These are phyloP conservation scores for Claviceps sp. DNA, from an alignment of 2,329 filamentous ascomycete species.

Conservation along the genomic window DNA sequence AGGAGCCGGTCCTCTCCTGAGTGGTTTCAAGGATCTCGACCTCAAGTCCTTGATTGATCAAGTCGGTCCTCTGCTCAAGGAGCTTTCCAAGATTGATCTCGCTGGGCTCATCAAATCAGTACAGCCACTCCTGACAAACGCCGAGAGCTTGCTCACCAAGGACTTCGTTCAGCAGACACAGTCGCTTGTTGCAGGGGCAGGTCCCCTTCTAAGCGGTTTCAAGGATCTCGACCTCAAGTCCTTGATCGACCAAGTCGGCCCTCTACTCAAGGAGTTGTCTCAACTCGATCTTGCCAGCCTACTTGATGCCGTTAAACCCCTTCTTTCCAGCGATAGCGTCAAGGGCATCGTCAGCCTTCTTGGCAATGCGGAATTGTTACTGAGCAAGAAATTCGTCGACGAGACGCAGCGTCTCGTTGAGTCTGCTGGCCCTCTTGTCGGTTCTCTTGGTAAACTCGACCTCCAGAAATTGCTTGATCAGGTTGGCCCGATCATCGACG, in stretches of 20 bases:
- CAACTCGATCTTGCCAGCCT: slow-evolving; percentile 16
- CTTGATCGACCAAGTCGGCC: slow-evolving; percentile 9
- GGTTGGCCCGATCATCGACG: slow-evolving; percentile 18
- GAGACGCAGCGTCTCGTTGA: slow-evolving; percentile 17
- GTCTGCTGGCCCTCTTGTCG: slow-evolving; percentile 18
- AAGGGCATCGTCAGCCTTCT: slow-evolving; percentile 21
- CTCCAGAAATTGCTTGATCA: slow-evolving; percentile 18
- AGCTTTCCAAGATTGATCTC: slow-evolving; percentile 4
- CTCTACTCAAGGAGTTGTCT: slow-evolving; percentile 14
- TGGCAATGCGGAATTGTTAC: slow-evolving; percentile 17
- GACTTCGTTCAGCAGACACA: slow-evolving; percentile 20
- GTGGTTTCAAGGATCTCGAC: slow-evolving; percentile 18
- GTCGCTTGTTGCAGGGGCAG: slow-evolving; percentile 12
- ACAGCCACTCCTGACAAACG: slow-evolving; percentile 14
- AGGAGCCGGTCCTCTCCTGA: slow-evolving; percentile 19
- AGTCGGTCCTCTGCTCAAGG: slow-evolving; percentile 18
- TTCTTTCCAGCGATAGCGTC: slow-evolving; percentile 18
- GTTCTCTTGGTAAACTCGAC: slow-evolving; percentile 21
- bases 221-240: slow-evolving; percentile 16
- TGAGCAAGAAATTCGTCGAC: slow-evolving; percentile 19
- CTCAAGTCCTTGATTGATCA: slow-evolving; percentile 9
- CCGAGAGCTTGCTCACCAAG: slow-evolving; percentile 16
- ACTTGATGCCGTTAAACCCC: slow-evolving; percentile 16
- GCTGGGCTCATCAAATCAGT: slow-evolving; percentile 3
- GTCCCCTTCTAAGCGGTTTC: slow-evolving; percentile 20